A percentile compares a stretch with the other conserved stretches of the same genome.
phyloP scores from a whole-genome alignment of 192 early-diverging fungal species.

The Backusella australiensis region DNA sequence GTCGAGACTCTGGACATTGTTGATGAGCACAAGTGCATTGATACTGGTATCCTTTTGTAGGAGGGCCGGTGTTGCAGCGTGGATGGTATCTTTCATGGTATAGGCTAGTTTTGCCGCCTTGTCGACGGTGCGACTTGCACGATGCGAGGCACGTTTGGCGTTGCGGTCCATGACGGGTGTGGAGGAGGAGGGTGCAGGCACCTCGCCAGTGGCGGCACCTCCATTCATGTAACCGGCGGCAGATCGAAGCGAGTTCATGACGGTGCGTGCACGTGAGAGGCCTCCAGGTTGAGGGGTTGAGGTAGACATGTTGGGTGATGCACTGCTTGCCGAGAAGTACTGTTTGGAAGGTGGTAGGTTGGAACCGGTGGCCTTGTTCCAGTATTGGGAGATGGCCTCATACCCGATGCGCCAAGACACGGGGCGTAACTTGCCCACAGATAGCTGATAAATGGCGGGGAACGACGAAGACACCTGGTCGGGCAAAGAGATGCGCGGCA shows the following conservation, averaged over 20 bases:
- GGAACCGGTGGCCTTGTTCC: slow-evolving; percentile 20
- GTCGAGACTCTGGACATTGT: background rate
- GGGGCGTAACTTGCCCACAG: background rate
- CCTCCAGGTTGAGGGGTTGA: background rate
- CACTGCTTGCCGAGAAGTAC: slow-evolving; percentile 16
- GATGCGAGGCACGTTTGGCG: slow-evolving; percentile 21
- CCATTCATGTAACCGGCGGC: slow-evolving; percentile 15
- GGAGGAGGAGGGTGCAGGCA: background rate
- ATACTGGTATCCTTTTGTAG: background rate
- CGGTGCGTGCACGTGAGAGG: slow-evolving; percentile 28
- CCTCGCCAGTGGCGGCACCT: background rate
- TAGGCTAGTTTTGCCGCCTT: slow-evolving; percentile 27
- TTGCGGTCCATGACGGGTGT: background rate
- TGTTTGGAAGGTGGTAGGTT: slow-evolving; percentile 12
- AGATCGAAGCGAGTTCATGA: slow-evolving; percentile 29
- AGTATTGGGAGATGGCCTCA: slow-evolving; percentile 32
- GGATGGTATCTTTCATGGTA: slow-evolving; percentile 10
- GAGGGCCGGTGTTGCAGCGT: background rate
- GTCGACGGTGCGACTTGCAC: slow-evolving; percentile 24
- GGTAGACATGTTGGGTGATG: background rate
- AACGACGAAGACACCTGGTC: slow-evolving; percentile 6
- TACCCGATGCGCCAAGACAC: slow-evolving; percentile 29
- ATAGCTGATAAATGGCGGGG: slow-evolving; percentile 30
- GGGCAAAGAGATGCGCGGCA: background rate
- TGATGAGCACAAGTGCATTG: background rate